phyloP scores from a whole-genome alignment of 306 rosid species.

The Inga oerstediana region DNA sequence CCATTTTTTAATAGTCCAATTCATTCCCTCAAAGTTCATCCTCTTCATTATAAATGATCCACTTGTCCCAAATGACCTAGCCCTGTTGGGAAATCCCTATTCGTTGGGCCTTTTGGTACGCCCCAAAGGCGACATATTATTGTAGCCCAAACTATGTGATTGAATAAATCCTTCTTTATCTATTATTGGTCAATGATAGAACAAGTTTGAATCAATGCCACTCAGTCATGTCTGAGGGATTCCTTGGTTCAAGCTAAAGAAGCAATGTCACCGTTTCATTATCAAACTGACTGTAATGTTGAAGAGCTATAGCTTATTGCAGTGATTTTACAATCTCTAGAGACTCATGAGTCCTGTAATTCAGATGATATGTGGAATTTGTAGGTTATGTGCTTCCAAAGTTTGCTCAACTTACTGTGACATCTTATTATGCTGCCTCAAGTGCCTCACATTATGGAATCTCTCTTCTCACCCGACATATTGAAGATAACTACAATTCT shows the following conservation, averaged over 20 bases:
- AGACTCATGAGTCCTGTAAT: constrained; percentile 14
- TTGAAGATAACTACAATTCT: constrained; percentile 68
- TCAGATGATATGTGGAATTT: constrained; percentile 29
- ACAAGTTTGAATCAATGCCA: background rate
- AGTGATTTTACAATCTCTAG: background rate
- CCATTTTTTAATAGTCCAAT: background rate
- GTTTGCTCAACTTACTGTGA: constrained; percentile 78
- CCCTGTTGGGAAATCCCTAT: background rate
- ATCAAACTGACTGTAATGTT: background rate
- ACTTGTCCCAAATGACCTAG: background rate
- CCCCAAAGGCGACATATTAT: too few relatives aligned
- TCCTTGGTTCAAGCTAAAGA: background rate
- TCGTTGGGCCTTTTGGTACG: too few relatives aligned
- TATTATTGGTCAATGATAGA: background rate
- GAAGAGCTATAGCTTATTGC: constrained; percentile 19
- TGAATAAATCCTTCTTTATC: background rate
- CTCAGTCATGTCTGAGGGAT: background rate
- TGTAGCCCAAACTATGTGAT: background rate
- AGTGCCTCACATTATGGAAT: constrained; percentile 95
- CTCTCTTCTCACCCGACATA: constrained; percentile 85
- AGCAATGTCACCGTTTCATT: background rate
- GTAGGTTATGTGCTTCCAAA: constrained; percentile 83
- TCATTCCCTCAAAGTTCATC: background rate
- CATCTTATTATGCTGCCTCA: constrained; percentile 86
- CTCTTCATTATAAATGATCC: background rate